Percentiles rank a stretch among this genome's conserved stretches.
Conservation (phyloP, 2,329 filamentous ascomycete genomes). For the Helotiales sp. region DNA sequence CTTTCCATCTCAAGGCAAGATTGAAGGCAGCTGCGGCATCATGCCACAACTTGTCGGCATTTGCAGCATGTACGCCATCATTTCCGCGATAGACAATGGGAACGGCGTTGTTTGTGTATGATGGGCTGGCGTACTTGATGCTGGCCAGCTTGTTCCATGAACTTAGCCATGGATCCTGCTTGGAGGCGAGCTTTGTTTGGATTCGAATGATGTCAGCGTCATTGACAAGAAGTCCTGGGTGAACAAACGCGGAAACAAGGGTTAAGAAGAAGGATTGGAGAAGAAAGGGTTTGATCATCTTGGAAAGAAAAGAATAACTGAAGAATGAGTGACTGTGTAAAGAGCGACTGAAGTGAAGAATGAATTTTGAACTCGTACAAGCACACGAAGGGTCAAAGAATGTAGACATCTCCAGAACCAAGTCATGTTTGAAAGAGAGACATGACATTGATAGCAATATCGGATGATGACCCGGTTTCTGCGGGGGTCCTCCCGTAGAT, state of each 20-base stretch:
- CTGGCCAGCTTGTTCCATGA: conserved; percentile 11
- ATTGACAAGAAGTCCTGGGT: conserved; percentile 9
- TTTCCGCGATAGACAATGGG: conserved; percentile 7
- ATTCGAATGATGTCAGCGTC: conserved; percentile 6
- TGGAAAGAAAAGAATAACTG: no score
- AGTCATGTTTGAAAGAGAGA: not conserved
- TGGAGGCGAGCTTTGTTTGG: not conserved
- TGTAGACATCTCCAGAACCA: not conserved
- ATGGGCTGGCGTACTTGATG: conserved; percentile 1
- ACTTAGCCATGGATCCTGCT: conserved; percentile 13
- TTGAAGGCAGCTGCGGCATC: conserved; percentile 19
- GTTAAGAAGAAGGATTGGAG: not conserved
- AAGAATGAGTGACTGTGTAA: no score
- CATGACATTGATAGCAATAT: not conserved
- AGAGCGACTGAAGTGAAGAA: not conserved
- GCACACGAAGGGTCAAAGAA: not conserved
- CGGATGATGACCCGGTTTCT: not conserved
- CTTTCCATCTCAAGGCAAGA: conserved; percentile 18
- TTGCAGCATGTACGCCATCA: not conserved
- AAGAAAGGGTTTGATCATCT: not conserved
- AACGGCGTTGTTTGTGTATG: conserved; percentile 17
- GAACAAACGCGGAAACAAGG: conserved; percentile 6
- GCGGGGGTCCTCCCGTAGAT: not conserved
- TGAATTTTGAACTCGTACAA: not conserved
- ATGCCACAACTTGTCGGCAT: conserved; percentile 14